Evolutionary conservation across 2,329 filamentous ascomycete genomes (phyloP), one percentile per base, ranked within the genome.

Genomic region (Sporothrix euskadiensis): DNA sequence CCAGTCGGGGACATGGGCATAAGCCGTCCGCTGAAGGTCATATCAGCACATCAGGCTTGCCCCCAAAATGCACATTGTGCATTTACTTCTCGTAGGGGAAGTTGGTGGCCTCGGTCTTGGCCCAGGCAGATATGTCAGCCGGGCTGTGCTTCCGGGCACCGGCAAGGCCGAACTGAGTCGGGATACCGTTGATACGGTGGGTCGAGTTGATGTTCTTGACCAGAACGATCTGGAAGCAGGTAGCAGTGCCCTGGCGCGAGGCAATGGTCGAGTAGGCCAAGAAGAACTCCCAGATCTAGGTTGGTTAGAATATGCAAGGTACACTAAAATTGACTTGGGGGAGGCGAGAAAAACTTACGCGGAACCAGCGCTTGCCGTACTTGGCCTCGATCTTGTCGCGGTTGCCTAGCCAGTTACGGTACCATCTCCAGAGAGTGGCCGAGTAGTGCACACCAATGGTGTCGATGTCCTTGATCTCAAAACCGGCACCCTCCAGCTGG

Each of bases 361-460:
- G 91, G 89, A 93, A 99, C 96, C 96, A 99, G 80, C 93, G 88
- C 81, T 92, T 90, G 80, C 96, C 96, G 81, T 98, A 98, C 88
- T 98, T 98, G 80, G 92, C 94, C 83, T 92, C 89, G 75, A 98
- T 92, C 86, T 97, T 97, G 74, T 97, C 93, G 78, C 88, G 87
- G 88, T 98, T 98, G 83, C 87, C 94, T 82, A 98, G 88, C 96
- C 96, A 98, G 88, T 98, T 98, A 77, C 96, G 89, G 87, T 98
- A 98, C 96, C 96, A 98, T 81, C 93, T 89, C 96, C 96, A 98
- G 76, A 99, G 86, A 39, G 96, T 98, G 71, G 94, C 94, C 69
- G 94, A 97, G 85, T 98, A 98, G 86, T 98, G 96, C 59, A 98
- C 94, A 80, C 96, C 95, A 79, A 98, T 89, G 61, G 95, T 98